Base-by-base conservation (phyloP, 768 basidiomycete genomes). In the Termitomyces eurrhizus region DNA sequence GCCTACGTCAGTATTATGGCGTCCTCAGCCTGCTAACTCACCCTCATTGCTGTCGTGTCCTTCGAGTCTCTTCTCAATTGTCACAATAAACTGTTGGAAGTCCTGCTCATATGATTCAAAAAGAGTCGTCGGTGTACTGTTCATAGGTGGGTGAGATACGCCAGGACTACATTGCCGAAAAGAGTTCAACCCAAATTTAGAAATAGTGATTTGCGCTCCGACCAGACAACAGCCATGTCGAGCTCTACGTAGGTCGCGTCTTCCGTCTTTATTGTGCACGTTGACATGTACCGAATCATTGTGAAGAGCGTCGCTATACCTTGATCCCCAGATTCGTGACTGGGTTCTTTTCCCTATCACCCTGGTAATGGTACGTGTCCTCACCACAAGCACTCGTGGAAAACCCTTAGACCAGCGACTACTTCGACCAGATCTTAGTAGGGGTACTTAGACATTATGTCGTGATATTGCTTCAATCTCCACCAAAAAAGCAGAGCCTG, bases 281-380 rank as follows among this genome's bases (percentile, higher is more conserved):
- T 9, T 41, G 37, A 13, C 12, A 46, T 52, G 13, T 50, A 21
- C 26, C 56, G 32, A 64, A 42, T 50, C 45, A 36, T 41, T 50
- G 29, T 64, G n/a, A 62, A 84, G 82, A 51, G 76, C 78, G 14
- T 83, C 82, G 42, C 74, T 84, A 62, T 84, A 94, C 75, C 87
- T 98, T 52, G 95, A 98, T 78, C 95, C 95, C 46, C 92, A 95
- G 75, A 98, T 98, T 73, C 86, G 95, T 67, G 93, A 91, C 70
- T 92, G 89, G 90, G 88, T 98, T 48, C 76, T 98, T 60, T 94
- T 98, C 76, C 95, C 95, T 56, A 97, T 98, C 75, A 98, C 95
- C 55, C 79, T 97, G 63, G 94, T 98, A 71, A 97, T 97, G 95
- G 95, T 93, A 64, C 67, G 84, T 76, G 62, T 56, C 57, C 35